Evolutionary conservation across 176 grass and related monocot species (phyloP).

Genomic region (Oryza punctata): DNA sequence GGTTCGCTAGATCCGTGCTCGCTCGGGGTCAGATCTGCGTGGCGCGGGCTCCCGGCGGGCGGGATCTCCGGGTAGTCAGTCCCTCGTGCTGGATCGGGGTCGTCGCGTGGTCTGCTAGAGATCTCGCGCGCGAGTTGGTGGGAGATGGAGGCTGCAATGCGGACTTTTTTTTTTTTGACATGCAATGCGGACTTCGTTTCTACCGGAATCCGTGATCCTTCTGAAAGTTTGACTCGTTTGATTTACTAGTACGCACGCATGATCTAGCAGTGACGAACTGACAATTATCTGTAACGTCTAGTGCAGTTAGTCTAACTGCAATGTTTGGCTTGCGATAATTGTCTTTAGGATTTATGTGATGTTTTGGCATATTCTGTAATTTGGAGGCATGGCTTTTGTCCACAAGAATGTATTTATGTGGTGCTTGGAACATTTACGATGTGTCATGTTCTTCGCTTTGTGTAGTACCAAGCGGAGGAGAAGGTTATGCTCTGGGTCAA

Average conservation of each 20-base stretch:
- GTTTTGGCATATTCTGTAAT: not conserved
- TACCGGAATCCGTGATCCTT: not conserved
- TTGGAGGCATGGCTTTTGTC: not conserved
- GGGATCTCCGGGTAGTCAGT: slow-evolving; percentile 34
- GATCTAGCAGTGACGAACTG: not conserved
- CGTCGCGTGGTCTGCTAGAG: not conserved
- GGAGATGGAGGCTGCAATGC: not conserved
- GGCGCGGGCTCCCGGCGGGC: slow-evolving; percentile 1
- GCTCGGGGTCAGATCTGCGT: slow-evolving; percentile 49
- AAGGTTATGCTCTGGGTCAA: slow-evolving; percentile 89
- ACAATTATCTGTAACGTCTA: not conserved
- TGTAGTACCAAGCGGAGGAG: slow-evolving; percentile 74
- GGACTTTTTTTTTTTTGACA: no score
- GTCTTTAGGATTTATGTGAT: not conserved
- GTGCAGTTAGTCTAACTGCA: not conserved
- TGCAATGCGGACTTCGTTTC: not conserved
- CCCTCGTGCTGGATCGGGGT: slow-evolving; percentile 14
- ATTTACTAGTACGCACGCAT: not conserved
- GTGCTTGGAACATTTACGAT: not conserved
- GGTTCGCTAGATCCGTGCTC: slow-evolving; percentile 41
- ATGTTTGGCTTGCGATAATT: not conserved
- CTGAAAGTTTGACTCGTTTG: not conserved
- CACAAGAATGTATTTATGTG: not conserved
- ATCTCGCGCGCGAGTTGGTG: slow-evolving; percentile 13
- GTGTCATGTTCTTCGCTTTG: not conserved